These are phyloP conservation scores for Reutealis trisperma DNA, from an alignment of 345 rosid genomes.

Conservation along the genomic window DNA sequence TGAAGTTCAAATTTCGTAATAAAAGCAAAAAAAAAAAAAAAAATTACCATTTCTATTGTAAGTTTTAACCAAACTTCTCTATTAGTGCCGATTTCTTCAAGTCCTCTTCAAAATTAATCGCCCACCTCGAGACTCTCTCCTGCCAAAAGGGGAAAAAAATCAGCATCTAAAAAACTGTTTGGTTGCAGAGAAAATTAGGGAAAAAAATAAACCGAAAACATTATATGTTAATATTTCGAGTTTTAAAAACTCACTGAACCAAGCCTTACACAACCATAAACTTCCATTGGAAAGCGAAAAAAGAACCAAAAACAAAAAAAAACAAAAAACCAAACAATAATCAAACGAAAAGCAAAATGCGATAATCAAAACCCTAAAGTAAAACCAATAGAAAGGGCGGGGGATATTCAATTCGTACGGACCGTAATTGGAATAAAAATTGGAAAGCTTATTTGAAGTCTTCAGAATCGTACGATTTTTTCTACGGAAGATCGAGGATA, in stretches of 20 bases:
- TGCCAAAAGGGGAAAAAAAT: neutral
- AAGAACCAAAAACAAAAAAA: neutral
- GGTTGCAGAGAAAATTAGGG: neutral
- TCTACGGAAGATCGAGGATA: slow-evolving; percentile 9
- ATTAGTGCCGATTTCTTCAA: neutral
- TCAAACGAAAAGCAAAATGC: neutral
- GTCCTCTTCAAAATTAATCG: neutral
- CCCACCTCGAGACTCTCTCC: neutral
- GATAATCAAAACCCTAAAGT: neutral
- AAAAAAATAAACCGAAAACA: neutral
- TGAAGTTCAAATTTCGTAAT: neutral
- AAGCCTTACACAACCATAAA: too few species aligned
- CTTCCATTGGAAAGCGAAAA: neutral
- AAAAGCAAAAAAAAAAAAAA: neutral
- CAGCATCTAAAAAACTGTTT: neutral
- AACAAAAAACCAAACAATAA: neutral
- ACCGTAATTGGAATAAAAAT: neutral
- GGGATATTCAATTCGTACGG: neutral
- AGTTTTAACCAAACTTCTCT: neutral
- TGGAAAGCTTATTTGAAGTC: neutral
- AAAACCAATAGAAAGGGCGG: neutral
- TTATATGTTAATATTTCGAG: neutral
- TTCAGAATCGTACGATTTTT: slow-evolving; percentile 5
- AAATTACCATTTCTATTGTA: slow-evolving; percentile 2
- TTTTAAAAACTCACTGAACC: neutral